Percentiles rank a stretch among this genome's conserved stretches.
phyloP scores from a whole-genome alignment of 371 early-diverging fungal genomes.

The Lichtheimia corymbifera region DNA sequence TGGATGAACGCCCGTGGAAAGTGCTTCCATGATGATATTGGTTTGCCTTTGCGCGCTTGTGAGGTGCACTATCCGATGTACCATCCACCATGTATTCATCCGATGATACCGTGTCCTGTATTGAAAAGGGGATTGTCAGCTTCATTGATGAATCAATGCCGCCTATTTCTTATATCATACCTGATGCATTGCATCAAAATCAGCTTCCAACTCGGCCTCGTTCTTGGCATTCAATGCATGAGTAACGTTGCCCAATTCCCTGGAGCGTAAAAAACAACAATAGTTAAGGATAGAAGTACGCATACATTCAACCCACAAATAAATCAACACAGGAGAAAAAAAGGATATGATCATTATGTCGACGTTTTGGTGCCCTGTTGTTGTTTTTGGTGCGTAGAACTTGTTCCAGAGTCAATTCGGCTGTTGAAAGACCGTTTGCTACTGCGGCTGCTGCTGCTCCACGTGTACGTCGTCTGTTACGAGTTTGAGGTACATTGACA shows the following conservation, averaged over 20 bases:
- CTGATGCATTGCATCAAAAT: slow-evolving; percentile 13
- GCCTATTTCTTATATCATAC: neutral
- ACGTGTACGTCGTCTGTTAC: slow-evolving; percentile 9
- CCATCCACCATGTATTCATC: neutral
- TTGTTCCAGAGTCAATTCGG: slow-evolving; percentile 6
- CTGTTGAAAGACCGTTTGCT: neutral
- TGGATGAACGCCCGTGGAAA: slow-evolving; percentile 5
- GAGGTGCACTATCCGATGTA: neutral
- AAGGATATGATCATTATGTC: slow-evolving; percentile 20
- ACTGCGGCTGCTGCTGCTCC: slow-evolving; percentile 2
- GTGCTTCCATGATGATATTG: neutral
- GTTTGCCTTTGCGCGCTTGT: neutral
- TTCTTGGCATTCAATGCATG: slow-evolving; percentile 6
- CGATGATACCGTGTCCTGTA: neutral
- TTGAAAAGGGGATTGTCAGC: neutral
- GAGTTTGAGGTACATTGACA: slow-evolving; percentile 13
- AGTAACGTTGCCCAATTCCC: neutral
- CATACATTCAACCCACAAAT: neutral
- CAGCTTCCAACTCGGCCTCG: slow-evolving; percentile 13
- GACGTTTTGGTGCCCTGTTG: neutral
- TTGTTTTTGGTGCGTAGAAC: slow-evolving; percentile 8
- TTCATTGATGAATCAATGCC: neutral
- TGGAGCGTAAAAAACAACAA: neutral
- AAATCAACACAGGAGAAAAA: neutral
- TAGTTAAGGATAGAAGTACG: neutral